Base-by-base conservation (phyloP, 192 early-diverging fungal genomes). In the Entomortierella parvispora region DNA sequence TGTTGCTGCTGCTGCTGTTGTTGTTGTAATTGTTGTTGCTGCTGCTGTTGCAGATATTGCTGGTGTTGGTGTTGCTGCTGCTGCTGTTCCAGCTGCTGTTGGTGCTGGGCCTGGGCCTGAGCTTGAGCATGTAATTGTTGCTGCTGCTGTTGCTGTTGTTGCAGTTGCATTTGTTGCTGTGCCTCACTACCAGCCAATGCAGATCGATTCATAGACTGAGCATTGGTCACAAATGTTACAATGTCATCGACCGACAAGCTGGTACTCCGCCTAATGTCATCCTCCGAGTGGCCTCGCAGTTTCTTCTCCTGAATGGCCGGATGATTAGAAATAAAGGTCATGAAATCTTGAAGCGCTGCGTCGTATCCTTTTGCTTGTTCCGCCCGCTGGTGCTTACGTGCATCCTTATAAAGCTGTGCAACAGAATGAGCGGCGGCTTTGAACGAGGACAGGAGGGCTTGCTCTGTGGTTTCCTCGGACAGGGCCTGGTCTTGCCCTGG, bases 341-440 rank as follows among this genome's bases (percentile, higher is more conserved):
- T 65, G 5, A 86, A 33, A 68, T 86, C 85, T 65, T 86, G 85
- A 4, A 86, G 40, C 2, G 83, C 83, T 20, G 84, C 81, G 46
- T 86, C 79, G 66, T 86, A 86, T 23, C 85, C 85, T 23, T 82
- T 71, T 15, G 71, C 80, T 62, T 81, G 84, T 25, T 82, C 79
- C 47, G 80, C 79, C 17, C 81, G 65, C n/a, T 86, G 84, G 44
- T 80, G 81, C 22, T 81, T 79, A n/a, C 84, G 67, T 3, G 85
- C 81, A 47, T 86, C 85, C 62, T 86, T 86, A 67, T 86, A 86
- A 11, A 86, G 71, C 26, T 80, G 81, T 2, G 85, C 84, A 22
- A 86, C 85, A 28, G 80, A 81, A 15, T 80, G 65, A 17, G 85
- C 85, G 20, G 85, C 81, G 32, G 83, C 81, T 45, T 84, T 86